Percentiles rank a stretch among this genome's conserved stretches.
phyloP scores from a whole-genome alignment of 257 asterid species.

The Forsythia viridissima region DNA sequence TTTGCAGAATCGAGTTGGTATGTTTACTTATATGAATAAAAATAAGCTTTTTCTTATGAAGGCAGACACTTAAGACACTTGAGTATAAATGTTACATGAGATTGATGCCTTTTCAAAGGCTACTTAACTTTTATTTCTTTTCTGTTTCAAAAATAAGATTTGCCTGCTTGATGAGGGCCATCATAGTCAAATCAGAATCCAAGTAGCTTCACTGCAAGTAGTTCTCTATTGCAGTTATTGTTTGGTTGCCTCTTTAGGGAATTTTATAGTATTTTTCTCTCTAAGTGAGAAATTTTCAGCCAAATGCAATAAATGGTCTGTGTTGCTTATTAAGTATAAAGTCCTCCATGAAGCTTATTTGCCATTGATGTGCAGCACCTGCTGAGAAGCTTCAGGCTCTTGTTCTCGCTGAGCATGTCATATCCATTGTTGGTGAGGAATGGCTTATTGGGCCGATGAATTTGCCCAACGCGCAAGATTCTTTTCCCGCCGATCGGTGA shows the following conservation, averaged over 20 bases:
- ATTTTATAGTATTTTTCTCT: neutral
- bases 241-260: neutral
- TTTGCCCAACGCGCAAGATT: constrained; percentile 39
- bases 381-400: constrained; percentile 78
- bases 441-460: constrained; percentile 65
- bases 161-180: constrained; percentile 7
- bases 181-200: neutral
- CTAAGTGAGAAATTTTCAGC: neutral
- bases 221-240: constrained; percentile 6
- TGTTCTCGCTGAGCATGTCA: constrained; percentile 62
- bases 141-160: neutral
- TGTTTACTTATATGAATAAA: constrained; percentile 17
- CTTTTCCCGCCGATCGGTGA: constrained; percentile 67
- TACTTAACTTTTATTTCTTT: neutral
- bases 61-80: neutral
- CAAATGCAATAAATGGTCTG: neutral
- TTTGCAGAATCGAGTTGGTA: constrained; percentile 89
- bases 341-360: constrained; percentile 14
- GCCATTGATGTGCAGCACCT: constrained; percentile 57
- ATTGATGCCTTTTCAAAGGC: neutral
- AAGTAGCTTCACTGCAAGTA: constrained; percentile 10
- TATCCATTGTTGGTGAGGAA: constrained; percentile 73
- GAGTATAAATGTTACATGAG: constrained; percentile 6
- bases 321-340: neutral
- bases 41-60: constrained; percentile 13